phyloP scores from a whole-genome alignment of 164 flowering plant species.

The Magnolia kwangsiensis region DNA sequence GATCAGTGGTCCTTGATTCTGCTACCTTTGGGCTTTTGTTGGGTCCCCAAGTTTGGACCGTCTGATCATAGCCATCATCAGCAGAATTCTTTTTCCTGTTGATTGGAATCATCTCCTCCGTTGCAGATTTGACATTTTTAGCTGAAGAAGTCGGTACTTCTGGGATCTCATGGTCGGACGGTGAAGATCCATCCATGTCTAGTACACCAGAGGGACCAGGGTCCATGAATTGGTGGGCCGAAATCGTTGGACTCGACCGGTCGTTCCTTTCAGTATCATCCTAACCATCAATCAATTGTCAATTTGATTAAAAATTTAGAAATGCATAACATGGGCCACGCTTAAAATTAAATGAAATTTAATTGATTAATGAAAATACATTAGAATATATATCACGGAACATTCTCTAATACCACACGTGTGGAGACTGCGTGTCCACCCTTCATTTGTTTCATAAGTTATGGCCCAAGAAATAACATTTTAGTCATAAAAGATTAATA shows the following conservation, averaged over 20 bases:
- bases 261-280: conserved; percentile 14
- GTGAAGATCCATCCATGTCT: conserved; percentile 24
- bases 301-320: background rate
- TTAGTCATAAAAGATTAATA: too few relatives aligned
- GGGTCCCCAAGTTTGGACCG: conserved; percentile 18
- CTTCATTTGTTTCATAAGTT: too few relatives aligned
- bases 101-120: conserved; percentile 8
- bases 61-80: conserved; percentile 21
- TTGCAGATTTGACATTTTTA: conserved; percentile 12
- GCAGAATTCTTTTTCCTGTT: conserved; percentile 8
- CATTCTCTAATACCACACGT: too few relatives aligned
- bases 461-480: too few relatives aligned
- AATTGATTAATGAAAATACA: too few relatives aligned
- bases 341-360: too few relatives aligned
- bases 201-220: conserved; percentile 27
- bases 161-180: conserved; percentile 23
- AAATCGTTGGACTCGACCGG: conserved; percentile 17
- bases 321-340: too few relatives aligned
- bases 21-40: conserved; percentile 24
- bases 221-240: conserved; percentile 43
- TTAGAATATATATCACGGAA: too few relatives aligned
- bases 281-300: background rate
- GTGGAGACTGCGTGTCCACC: too few relatives aligned
- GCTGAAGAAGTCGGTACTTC: conserved; percentile 18
- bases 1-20: conserved; percentile 11